Conservation (phyloP, 371 early-diverging fungal species). For the Lichtheimia corymbifera region DNA sequence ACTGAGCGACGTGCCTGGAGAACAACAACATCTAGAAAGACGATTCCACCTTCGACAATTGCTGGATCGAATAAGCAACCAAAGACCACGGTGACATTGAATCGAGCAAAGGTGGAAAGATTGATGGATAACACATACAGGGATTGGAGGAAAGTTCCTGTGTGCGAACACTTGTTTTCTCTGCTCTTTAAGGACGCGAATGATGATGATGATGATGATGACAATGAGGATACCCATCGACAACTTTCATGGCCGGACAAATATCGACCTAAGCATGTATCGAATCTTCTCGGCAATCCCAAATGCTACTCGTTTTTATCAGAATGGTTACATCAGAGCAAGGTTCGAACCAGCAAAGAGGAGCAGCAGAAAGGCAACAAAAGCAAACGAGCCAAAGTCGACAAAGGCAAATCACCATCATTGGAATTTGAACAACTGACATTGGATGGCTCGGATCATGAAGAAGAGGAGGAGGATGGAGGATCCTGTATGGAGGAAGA, state of each 20-base stretch:
- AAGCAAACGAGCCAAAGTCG: too few species aligned
- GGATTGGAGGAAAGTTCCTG: neutral
- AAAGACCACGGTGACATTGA: neutral
- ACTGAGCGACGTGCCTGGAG: slow-evolving; percentile 1
- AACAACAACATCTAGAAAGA: neutral
- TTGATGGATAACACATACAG: slow-evolving; percentile 8
- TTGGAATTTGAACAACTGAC: neutral
- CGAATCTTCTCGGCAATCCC: slow-evolving; percentile 17
- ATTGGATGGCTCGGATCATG: neutral
- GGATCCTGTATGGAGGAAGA: slow-evolving; percentile 1
- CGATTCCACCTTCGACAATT: neutral
- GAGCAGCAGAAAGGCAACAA: too few species aligned
- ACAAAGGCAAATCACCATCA: too few species aligned
- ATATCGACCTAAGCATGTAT: slow-evolving; percentile 25
- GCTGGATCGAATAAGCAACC: neutral
- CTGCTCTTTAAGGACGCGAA: neutral
- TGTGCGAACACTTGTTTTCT: slow-evolving; percentile 2
- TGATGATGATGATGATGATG: neutral
- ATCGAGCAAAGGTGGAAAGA: neutral
- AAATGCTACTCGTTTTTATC: slow-evolving; percentile 14
- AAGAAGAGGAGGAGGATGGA: slow-evolving; percentile 11
- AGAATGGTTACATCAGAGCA: slow-evolving; percentile 30
- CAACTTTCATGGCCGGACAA: slow-evolving; percentile 32
- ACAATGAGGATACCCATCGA: neutral
- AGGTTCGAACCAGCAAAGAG: slow-evolving; percentile 9